Base-by-base conservation (phyloP, 2,329 filamentous ascomycete species). In the Ophiocordyceps australis region DNA sequence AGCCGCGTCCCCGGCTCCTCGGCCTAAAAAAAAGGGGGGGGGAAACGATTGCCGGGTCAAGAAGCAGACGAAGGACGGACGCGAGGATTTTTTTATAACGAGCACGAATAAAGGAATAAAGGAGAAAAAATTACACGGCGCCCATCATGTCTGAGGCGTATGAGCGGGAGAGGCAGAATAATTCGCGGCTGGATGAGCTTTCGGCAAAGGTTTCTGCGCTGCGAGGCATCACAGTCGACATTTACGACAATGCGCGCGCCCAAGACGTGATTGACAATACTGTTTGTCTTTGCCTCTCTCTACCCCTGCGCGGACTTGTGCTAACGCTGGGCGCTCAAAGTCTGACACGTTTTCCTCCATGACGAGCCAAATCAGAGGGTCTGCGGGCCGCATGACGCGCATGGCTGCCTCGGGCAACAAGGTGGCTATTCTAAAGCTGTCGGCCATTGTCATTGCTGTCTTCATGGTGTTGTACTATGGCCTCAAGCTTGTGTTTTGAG, bases 331-430 rank as follows among this genome's bases (percentile, higher is more conserved):
- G 9, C 12, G 14, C 21, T 29, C 28, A 24, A 35, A 89, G 77
- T 76, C 66, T 48, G 83, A 95, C 38, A 89, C 83, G 14, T 95
- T 98, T 53, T 86, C 81, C 32, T 77, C 73, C 40, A 83, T 98
- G 66, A 66, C 70, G 19, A 74, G 75, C 10, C 75, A 74, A 35
- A 58, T 98, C 32, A 86, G 82, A 47, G 82, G 83, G 22, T 91
- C 79, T 35, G 83, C 83, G 9, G 62, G 66, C 25, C 69, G 89
- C 9, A 55, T 98, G 24, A 81, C 77, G 14, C 73, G 83, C 33
- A 95, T 95, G 83, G 89, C 89, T 23, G 74, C 75, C 26, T 72
- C 74, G 28, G 89, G 89, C 26, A 92, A 94, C 53, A 86, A 82
- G 41, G 68, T 93, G 21, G 86, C 89, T 11, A 75, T 95, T 20